phyloP scores from a whole-genome alignment of 2,329 filamentous ascomycete species.

The Colletotrichum spaethianum region DNA sequence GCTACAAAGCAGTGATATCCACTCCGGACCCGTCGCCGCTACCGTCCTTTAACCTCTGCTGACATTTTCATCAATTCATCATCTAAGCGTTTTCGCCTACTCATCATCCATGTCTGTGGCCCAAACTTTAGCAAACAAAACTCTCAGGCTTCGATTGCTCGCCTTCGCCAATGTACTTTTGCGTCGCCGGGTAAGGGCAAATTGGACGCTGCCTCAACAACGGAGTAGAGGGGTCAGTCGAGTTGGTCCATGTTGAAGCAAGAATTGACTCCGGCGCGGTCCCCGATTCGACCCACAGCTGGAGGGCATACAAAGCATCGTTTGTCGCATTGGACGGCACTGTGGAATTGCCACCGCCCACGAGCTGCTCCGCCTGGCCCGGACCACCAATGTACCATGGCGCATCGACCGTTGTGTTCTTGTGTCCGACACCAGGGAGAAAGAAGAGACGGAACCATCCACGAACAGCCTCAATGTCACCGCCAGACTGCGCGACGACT shows the following conservation, averaged over 20 bases:
- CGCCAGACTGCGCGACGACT: constrained; percentile 57
- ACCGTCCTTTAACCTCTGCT: background rate
- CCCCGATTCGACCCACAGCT: constrained; percentile 56
- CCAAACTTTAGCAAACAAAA: constrained; percentile 6
- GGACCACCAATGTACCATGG: constrained; percentile 57
- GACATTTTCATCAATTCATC: background rate
- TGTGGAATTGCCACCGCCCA: constrained; percentile 46
- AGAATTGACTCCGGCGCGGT: constrained; percentile 50
- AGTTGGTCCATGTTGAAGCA: constrained; percentile 51
- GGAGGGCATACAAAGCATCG: constrained; percentile 55
- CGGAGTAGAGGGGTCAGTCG: constrained; percentile 48
- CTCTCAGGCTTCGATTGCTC: constrained; percentile 21
- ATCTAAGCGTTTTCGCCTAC: background rate
- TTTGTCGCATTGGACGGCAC: constrained; percentile 53
- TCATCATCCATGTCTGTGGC: background rate
- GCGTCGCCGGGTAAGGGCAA: constrained; percentile 55
- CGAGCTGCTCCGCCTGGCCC: constrained; percentile 44
- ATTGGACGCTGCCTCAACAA: constrained; percentile 61
- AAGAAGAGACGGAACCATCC: constrained; percentile 66
- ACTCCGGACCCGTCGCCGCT: background rate
- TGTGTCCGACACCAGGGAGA: constrained; percentile 65
- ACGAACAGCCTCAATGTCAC: constrained; percentile 52
- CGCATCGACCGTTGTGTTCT: constrained; percentile 50
- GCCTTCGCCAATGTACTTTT: constrained; percentile 14
- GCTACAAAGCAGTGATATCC: background rate